These are phyloP conservation scores for Radiomyces spectabilis DNA, from an alignment of 192 early-diverging fungal genomes.

Conservation along the genomic window DNA sequence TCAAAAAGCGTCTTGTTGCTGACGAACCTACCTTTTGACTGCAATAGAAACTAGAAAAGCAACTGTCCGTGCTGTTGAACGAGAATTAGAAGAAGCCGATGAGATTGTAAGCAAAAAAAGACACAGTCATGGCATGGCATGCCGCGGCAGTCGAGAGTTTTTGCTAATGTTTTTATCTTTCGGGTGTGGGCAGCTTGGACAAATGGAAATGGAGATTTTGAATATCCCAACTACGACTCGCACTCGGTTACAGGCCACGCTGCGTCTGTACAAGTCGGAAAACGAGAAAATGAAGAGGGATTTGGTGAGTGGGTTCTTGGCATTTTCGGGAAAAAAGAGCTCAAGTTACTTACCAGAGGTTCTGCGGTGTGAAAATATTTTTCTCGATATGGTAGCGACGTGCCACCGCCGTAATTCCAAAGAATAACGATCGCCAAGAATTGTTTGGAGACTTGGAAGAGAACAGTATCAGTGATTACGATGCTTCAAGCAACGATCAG, in stretches of 20 bases:
- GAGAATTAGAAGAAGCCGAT: conserved; percentile 84
- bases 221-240: conserved; percentile 59
- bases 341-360: neutral
- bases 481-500: conserved; percentile 63
- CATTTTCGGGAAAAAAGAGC: neutral
- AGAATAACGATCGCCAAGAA: conserved; percentile 19
- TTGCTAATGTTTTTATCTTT: neutral
- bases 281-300: conserved; percentile 74
- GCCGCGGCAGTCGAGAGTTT: too few species aligned
- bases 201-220: conserved; percentile 91
- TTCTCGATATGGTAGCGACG: conserved; percentile 36
- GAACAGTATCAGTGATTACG: conserved; percentile 30
- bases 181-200: conserved; percentile 51
- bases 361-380: too few species aligned
- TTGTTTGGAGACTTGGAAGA: conserved; percentile 17
- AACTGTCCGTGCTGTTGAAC: conserved; percentile 64
- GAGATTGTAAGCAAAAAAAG: conserved; percentile 62
- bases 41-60: conserved; percentile 65
- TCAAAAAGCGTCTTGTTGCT: neutral
- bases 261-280: conserved; percentile 71
- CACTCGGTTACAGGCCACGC: conserved; percentile 55
- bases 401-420: conserved; percentile 31
- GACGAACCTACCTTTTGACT: neutral
- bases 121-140: neutral
- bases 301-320: conserved; percentile 51